phyloP scores from a whole-genome alignment of 2,329 filamentous ascomycete species.

The Zasmidium citrigriseum region DNA sequence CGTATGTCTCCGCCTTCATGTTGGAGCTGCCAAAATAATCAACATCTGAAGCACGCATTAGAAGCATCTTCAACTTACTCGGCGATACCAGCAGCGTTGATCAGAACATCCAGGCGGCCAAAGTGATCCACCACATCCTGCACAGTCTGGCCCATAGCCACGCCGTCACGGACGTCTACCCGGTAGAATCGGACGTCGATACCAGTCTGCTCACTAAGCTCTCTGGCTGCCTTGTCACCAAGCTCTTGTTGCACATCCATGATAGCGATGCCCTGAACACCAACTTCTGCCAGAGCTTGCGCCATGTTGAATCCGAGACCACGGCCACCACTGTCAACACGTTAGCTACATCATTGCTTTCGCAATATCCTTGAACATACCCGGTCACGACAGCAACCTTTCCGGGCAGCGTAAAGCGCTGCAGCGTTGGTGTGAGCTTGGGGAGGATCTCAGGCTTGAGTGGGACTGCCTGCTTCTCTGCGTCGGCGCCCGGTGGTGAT shows the following conservation, averaged over 20 bases:
- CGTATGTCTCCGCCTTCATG: constrained; percentile 78
- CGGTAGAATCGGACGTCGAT: constrained; percentile 76
- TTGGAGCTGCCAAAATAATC: constrained; percentile 61
- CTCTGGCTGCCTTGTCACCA: constrained; percentile 68
- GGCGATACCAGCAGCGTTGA: constrained; percentile 79
- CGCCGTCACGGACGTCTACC: constrained; percentile 73
- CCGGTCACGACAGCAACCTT: constrained; percentile 70
- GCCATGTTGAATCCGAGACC: constrained; percentile 80
- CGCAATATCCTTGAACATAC: constrained; percentile 44
- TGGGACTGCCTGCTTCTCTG: constrained; percentile 32
- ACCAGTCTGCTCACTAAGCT: constrained; percentile 71
- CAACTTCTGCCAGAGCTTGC: constrained; percentile 73
- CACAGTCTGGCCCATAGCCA: constrained; percentile 69
- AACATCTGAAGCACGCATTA: not conserved
- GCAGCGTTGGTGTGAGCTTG: constrained; percentile 63
- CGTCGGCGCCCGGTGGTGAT: constrained; percentile 34
- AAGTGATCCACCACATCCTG: constrained; percentile 65
- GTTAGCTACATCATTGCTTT: constrained; percentile 29
- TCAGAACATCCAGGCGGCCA: constrained; percentile 71
- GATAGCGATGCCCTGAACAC: constrained; percentile 71
- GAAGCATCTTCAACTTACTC: constrained; percentile 51
- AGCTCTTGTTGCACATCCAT: constrained; percentile 77
- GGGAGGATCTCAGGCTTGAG: constrained; percentile 45
- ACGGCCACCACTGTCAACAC: constrained; percentile 63
- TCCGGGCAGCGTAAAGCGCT: constrained; percentile 66